Percentiles rank a stretch among this genome's conserved stretches.
Conservation (phyloP, 2,329 filamentous ascomycete genomes). For the Neofusicoccum sp. region DNA sequence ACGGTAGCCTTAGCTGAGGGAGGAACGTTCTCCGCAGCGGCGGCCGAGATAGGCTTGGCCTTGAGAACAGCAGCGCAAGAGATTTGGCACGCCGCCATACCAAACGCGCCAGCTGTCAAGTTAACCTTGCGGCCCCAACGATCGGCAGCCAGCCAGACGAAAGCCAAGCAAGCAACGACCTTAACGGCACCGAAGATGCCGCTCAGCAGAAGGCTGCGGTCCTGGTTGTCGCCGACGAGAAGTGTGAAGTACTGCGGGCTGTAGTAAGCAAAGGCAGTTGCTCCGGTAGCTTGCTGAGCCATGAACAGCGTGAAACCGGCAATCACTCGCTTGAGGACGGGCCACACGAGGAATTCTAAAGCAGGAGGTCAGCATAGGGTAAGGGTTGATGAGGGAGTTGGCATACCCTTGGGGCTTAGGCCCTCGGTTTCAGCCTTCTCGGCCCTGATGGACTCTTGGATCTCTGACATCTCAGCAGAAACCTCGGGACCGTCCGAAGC, state of each 20-base stretch:
- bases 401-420: slow-evolving; percentile 38
- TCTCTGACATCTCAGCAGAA: slow-evolving; percentile 53
- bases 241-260: slow-evolving; percentile 59
- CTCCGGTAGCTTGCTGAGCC: slow-evolving; percentile 57
- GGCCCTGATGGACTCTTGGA: slow-evolving; percentile 49
- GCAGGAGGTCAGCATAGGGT: neutral
- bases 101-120: slow-evolving; percentile 33
- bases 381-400: neutral
- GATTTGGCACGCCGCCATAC: slow-evolving; percentile 42
- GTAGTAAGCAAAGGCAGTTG: slow-evolving; percentile 59
- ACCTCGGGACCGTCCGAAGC: slow-evolving; percentile 43
- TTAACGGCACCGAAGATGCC: slow-evolving; percentile 59
- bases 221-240: slow-evolving; percentile 49
- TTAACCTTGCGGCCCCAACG: slow-evolving; percentile 48
- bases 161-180: slow-evolving; percentile 55
- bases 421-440: slow-evolving; percentile 50
- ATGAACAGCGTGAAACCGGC: slow-evolving; percentile 53
- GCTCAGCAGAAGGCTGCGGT: slow-evolving; percentile 52
- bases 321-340: slow-evolving; percentile 49
- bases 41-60: slow-evolving; percentile 28
- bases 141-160: slow-evolving; percentile 58
- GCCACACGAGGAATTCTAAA: slow-evolving; percentile 49
- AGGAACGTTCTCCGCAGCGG: slow-evolving; percentile 30
- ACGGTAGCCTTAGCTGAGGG: slow-evolving; percentile 53
- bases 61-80: slow-evolving; percentile 34